Percentiles rank a stretch among this genome's conserved stretches.
Conservation (phyloP, 129 eudicot genomes). For the Artemisia tridentata region DNA sequence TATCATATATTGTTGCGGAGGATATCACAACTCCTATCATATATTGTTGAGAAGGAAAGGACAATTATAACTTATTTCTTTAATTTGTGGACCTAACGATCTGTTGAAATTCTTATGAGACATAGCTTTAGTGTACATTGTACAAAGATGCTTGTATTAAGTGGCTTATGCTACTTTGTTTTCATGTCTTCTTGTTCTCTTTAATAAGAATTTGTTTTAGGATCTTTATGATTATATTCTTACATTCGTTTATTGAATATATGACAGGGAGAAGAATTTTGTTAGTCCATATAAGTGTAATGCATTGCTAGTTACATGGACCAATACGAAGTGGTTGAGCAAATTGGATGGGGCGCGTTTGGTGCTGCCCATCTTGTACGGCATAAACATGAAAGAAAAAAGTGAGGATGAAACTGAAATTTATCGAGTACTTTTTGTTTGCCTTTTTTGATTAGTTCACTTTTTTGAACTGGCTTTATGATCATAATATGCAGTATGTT, state of each 20-base stretch:
- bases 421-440: background rate
- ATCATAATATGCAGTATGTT: slow-evolving; percentile 15
- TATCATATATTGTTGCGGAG: no score
- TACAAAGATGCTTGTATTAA: slow-evolving; percentile 12
- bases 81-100: no score
- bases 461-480: slow-evolving; percentile 18
- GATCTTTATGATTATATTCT: slow-evolving; percentile 13
- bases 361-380: slow-evolving; percentile 93
- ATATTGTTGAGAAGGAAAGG: no score
- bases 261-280: slow-evolving; percentile 26
- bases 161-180: slow-evolving; percentile 16
- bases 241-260: slow-evolving; percentile 12
- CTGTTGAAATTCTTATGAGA: slow-evolving; percentile 1
- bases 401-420: slow-evolving; percentile 50
- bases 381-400: slow-evolving; percentile 92
- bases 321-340: slow-evolving; percentile 89
- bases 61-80: no score
- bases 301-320: slow-evolving; percentile 55
- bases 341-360: slow-evolving; percentile 94
- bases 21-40: no score
- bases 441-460: background rate
- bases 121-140: slow-evolving; percentile 9
- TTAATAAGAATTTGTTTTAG: background rate
- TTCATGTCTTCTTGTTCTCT: slow-evolving; percentile 17
- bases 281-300: slow-evolving; percentile 22